These are phyloP conservation scores for Diaporthe sp. DNA, from an alignment of 2,329 filamentous ascomycete genomes.

Conservation along the genomic window DNA sequence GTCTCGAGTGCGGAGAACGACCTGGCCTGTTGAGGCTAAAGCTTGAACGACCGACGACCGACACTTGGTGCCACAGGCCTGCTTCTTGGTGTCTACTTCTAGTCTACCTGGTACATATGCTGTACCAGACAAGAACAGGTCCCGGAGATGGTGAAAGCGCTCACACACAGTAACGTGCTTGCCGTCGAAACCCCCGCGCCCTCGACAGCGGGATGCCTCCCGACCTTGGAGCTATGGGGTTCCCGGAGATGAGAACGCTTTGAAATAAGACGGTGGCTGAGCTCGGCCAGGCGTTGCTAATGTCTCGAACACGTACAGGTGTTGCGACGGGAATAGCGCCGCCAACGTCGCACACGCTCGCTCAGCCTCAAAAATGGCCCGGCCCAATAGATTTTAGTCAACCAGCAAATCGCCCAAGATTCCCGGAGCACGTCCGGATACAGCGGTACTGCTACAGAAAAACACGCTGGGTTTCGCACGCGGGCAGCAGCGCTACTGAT, in stretches of 20 bases:
- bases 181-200: neutral
- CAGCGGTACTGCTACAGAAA: slow-evolving; percentile 14
- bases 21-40: slow-evolving; percentile 35
- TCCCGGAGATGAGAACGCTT: slow-evolving; percentile 20
- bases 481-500: neutral
- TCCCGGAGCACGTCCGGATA: slow-evolving; percentile 10
- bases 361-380: slow-evolving; percentile 36
- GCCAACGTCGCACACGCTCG: slow-evolving; percentile 26
- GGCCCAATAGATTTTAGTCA: slow-evolving; percentile 30
- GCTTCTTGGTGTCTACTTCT: neutral
- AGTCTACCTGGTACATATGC: neutral
- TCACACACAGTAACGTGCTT: neutral
- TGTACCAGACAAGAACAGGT: neutral
- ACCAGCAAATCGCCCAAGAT: slow-evolving; percentile 8
- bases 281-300: neutral
- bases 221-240: neutral
- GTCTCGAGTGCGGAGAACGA: slow-evolving; percentile 33
- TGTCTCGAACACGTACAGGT: slow-evolving; percentile 25
- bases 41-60: slow-evolving; percentile 29
- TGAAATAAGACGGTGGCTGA: slow-evolving; percentile 32
- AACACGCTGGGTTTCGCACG: neutral
- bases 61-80: slow-evolving; percentile 8
- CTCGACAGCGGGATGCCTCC: slow-evolving; percentile 1
- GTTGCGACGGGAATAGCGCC: slow-evolving; percentile 30
- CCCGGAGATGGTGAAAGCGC: neutral